Percentiles rank a stretch among this genome's conserved stretches.
Conservation (phyloP, 2,329 filamentous ascomycete genomes). For the Juglanconis sp. region DNA sequence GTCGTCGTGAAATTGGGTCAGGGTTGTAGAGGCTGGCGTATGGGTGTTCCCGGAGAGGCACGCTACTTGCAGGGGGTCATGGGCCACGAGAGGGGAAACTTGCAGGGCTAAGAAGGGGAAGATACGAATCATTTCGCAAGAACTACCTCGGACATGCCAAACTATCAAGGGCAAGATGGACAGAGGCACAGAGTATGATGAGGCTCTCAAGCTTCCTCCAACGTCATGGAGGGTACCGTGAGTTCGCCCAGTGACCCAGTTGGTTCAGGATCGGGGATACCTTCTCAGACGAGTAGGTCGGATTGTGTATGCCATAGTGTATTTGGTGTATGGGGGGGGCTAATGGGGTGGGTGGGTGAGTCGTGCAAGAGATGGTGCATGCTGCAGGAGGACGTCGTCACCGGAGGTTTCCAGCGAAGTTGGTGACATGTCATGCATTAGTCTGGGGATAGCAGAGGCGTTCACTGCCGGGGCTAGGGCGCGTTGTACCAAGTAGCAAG, state of each 20-base stretch:
- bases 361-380: no score
- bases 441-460: background rate
- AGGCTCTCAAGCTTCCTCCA: background rate
- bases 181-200: background rate
- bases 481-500: no score
- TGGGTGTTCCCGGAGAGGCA: background rate
- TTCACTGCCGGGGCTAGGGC: background rate
- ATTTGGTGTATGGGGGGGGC: no score
- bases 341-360: background rate
- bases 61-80: background rate
- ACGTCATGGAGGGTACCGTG: conserved; percentile 6
- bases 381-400: no score
- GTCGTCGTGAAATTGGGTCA: background rate
- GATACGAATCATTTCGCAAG: background rate
- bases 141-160: background rate
- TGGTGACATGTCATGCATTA: no score
- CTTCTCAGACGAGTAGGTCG: background rate
- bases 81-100: background rate
- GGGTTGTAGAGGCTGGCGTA: background rate
- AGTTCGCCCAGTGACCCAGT: conserved; percentile 6
- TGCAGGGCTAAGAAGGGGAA: background rate
- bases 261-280: background rate
- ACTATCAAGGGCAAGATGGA: background rate
- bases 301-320: no score
- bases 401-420: no score